phyloP scores from a whole-genome alignment of 352 stramenopile genomes.

The Pythium angustatum region DNA sequence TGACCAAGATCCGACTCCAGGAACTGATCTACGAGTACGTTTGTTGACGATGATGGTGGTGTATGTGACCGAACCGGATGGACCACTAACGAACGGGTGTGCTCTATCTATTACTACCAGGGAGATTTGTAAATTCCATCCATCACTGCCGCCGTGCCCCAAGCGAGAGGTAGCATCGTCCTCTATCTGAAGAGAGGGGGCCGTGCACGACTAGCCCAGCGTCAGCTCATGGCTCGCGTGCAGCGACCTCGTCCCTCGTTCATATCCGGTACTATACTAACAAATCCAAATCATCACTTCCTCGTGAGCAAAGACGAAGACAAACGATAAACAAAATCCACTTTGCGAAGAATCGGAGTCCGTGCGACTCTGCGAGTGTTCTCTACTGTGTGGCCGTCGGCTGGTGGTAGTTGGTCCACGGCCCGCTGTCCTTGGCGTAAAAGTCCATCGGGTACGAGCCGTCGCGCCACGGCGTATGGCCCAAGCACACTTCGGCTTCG shows the following conservation, averaged over 20 bases:
- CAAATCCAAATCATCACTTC: not conserved
- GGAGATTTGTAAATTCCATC: constrained; percentile 77
- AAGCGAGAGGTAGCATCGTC: constrained; percentile 17
- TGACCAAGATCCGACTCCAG: constrained; percentile 80
- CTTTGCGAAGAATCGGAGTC: not conserved
- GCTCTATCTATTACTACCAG: constrained; percentile 30
- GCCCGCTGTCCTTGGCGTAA: constrained; percentile 95
- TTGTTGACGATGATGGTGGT: not conserved
- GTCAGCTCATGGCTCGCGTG: too few relatives aligned
- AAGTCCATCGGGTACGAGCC: constrained; percentile 99
- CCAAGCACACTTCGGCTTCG: constrained; percentile 95
- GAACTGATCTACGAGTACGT: constrained; percentile 88
- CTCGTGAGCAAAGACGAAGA: not conserved
- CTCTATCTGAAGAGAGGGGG: constrained; percentile 15
- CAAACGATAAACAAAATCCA: not conserved
- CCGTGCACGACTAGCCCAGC: too few relatives aligned
- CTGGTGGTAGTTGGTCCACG: constrained; percentile 97
- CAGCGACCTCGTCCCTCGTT: not conserved
- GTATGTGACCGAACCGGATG: not conserved
- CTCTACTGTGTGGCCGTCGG: constrained; percentile 32
- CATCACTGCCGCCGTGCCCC: constrained; percentile 36
- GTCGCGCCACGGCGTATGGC: constrained; percentile 84
- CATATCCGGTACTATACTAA: not conserved
- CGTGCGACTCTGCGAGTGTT: too few relatives aligned
- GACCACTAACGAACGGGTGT: not conserved